Evolutionary conservation across 306 rosid species (phyloP), one percentile per base, ranked within the genome.

Genomic region (Trifolium repens): DNA sequence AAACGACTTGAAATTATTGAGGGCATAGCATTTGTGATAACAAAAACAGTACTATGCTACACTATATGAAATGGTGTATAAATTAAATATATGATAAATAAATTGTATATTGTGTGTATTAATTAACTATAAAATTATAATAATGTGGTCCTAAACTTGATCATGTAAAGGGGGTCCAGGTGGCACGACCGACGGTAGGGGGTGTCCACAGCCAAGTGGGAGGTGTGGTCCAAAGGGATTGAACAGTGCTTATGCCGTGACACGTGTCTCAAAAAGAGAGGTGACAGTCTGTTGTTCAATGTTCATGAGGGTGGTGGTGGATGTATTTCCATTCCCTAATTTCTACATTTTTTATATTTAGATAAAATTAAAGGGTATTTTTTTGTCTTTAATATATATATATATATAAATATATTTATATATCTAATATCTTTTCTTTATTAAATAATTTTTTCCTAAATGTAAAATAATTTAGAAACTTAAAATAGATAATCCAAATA

Each of bases 131-230:
- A 32, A 32, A 32, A 32, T 32, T 32, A 61, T 40, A 17, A 59
- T 69, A 68, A 53, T 78, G 93, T 89, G 94, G 93, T 89, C 93
- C 96, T 65, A 68, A 43, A 15, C 72, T 27, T 27, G 26, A 49
- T 60, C 57, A 15, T 53, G 53, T 37, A 27, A 27, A 67, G 14
- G 76, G 73, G 72, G 66, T 86, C 89, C 83, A 86, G 77, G 87
- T 84, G 81, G 90, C 80, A 47, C 3, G 17, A 24, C 82, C 79
- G 89, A 72, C 86, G 96, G 37, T 35, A 57, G 37, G 71, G 71
- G 83, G 69, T 74, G 89, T 84, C 87, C 91, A 57, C 55, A 66
- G 86, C 87, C 91, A 90, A 89, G 87, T 87, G 93, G 91, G 79
- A 47, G 71, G 17, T 19, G 91, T 84, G 96, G 92, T 88, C 92